These are phyloP conservation scores for Cercospora janseana DNA, from an alignment of 2,329 filamentous ascomycete genomes.

Conservation along the genomic window DNA sequence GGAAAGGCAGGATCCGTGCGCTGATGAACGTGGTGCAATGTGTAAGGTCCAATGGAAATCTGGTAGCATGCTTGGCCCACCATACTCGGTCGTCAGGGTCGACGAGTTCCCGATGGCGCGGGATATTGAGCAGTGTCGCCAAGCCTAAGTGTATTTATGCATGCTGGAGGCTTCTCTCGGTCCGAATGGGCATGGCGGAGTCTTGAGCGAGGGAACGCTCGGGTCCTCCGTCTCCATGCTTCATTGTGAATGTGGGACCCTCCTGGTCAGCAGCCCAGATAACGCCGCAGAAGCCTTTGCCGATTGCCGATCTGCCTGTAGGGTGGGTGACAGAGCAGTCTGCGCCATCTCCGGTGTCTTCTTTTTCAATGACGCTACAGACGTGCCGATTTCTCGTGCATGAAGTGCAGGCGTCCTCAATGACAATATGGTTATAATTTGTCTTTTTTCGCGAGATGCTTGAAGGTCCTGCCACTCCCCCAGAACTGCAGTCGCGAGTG, in stretches of 20 bases:
- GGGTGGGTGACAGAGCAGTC: no score
- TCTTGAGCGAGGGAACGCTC: constrained; percentile 1
- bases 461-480: no score
- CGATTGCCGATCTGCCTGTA: no score
- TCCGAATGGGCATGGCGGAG: constrained; percentile 4
- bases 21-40: constrained; percentile 9
- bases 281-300: constrained; percentile 17
- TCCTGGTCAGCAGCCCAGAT: constrained; percentile 12
- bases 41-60: constrained; percentile 3
- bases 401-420: no score
- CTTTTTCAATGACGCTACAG: no score
- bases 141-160: no score
- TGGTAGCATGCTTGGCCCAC: background rate
- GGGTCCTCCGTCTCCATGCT: constrained; percentile 15
- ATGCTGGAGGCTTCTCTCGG: no score
- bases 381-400: no score
- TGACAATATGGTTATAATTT: no score
- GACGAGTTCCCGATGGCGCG: background rate
- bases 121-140: background rate
- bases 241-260: constrained; percentile 6
- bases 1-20: constrained; percentile 9
- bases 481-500: no score
- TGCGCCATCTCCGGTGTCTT: no score
- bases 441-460: no score
- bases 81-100: background rate